Percentiles rank a stretch among this genome's conserved stretches.
Evolutionary conservation across 2,329 filamentous ascomycete species (phyloP).

Genomic region (Pseudocercospora ulei): DNA sequence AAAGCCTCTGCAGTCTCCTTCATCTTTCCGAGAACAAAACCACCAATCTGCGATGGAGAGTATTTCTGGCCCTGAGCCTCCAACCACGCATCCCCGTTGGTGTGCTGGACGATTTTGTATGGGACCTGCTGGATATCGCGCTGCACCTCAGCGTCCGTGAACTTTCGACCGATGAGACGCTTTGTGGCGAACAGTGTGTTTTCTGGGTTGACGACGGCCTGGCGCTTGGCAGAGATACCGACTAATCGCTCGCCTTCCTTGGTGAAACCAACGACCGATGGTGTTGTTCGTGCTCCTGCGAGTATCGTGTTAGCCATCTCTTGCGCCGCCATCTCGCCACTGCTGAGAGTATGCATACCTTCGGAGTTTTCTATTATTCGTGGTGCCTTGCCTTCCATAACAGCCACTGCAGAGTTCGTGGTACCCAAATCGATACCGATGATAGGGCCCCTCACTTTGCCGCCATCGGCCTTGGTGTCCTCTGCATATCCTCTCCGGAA

Average conservation of each 20-base stretch:
- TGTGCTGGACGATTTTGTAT: constrained; percentile 97
- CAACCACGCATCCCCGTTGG: constrained; percentile 93
- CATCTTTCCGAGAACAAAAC: constrained; percentile 96
- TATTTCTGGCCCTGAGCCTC: constrained; percentile 89
- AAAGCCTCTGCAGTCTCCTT: constrained; percentile 96
- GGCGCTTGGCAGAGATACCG: constrained; percentile 93
- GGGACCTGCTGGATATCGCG: constrained; percentile 95
- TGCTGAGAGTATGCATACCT: constrained; percentile 47
- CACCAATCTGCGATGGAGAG: constrained; percentile 96
- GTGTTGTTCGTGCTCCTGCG: constrained; percentile 77
- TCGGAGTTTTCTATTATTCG: constrained; percentile 98
- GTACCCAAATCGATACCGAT: constrained; percentile 98
- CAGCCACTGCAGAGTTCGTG: constrained; percentile 92
- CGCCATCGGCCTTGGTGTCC: constrained; percentile 45
- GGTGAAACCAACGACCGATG: constrained; percentile 90
- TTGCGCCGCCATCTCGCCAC: constrained; percentile 3
- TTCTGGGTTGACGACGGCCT: constrained; percentile 96
- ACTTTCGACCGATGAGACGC: constrained; percentile 97
- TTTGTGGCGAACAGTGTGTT: constrained; percentile 98
- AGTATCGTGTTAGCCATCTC: constrained; percentile 18
- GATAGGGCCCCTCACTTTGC: constrained; percentile 86
- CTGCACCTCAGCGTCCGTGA: constrained; percentile 85
- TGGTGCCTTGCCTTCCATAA: constrained; percentile 94
- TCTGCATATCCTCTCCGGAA: constrained; percentile 62
- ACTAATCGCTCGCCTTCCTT: constrained; percentile 93